phyloP scores from a whole-genome alignment of 495 filamentous ascomycete genomes.

The Cercophora newfieldiana region DNA sequence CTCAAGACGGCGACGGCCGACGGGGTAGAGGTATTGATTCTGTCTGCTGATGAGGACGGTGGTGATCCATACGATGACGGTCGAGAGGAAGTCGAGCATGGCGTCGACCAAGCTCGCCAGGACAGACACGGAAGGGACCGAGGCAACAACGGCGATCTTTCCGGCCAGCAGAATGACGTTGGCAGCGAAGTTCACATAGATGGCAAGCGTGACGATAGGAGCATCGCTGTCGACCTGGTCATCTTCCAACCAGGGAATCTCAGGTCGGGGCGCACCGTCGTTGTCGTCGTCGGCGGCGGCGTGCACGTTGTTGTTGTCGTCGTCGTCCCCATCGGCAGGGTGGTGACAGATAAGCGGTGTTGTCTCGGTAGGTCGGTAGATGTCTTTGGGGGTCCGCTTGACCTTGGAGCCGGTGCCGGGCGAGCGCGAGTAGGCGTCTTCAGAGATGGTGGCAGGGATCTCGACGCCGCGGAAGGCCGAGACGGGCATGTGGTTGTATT shows the following conservation, averaged over 20 bases:
- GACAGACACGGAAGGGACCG: conserved; percentile 83
- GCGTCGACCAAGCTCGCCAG: conserved; percentile 88
- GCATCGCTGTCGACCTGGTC: conserved; percentile 63
- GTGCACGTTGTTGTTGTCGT: too few species aligned
- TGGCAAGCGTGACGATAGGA: conserved; percentile 71
- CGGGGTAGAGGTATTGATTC: conserved; percentile 80
- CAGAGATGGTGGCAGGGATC: conserved; percentile 59
- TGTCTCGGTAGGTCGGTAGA: conserved; percentile 75
- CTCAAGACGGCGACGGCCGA: conserved; percentile 72
- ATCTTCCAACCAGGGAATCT: conserved; percentile 57
- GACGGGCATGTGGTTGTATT: conserved; percentile 63
- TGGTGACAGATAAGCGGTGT: conserved; percentile 59
- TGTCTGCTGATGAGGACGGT: conserved; percentile 71
- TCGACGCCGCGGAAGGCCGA: conserved; percentile 46
- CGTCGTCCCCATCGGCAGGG: conserved; percentile 32
- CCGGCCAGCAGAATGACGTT: conserved; percentile 75
- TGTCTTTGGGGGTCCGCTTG: conserved; percentile 76
- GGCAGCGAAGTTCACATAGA: conserved; percentile 83
- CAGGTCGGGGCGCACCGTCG: conserved; percentile 34
- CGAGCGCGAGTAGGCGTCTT: conserved; percentile 34
- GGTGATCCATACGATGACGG: conserved; percentile 82
- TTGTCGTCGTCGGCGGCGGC: conserved; percentile 20
- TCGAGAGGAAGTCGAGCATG: conserved; percentile 81
- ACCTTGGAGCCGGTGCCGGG: conserved; percentile 27
- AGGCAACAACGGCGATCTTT: conserved; percentile 75